These are phyloP conservation scores for Fraxinus floribunda DNA, from an alignment of 305 asterid species.

Conservation along the genomic window DNA sequence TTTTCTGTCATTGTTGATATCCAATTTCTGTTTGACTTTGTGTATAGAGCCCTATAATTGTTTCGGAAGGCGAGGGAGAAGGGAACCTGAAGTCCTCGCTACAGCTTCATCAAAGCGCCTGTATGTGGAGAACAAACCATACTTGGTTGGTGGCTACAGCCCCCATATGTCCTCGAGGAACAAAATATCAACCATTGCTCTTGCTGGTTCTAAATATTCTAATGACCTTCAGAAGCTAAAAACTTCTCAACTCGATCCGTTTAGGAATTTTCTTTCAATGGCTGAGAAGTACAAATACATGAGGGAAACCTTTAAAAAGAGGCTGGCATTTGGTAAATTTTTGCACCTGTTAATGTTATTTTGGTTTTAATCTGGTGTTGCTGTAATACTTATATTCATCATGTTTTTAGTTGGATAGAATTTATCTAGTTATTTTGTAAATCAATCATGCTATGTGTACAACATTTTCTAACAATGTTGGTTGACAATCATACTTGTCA, in stretches of 20 bases:
- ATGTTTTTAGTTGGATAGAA: background rate
- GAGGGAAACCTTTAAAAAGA: slow-evolving; percentile 69
- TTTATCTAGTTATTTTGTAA: background rate
- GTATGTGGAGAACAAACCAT: slow-evolving; percentile 84
- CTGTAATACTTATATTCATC: slow-evolving; percentile 4
- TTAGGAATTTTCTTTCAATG: slow-evolving; percentile 70
- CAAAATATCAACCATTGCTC: slow-evolving; percentile 42
- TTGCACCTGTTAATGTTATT: slow-evolving; percentile 9
- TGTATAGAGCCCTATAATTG: slow-evolving; percentile 65
- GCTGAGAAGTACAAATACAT: slow-evolving; percentile 86
- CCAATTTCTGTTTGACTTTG: slow-evolving; percentile 31
- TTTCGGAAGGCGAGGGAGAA: slow-evolving; percentile 64
- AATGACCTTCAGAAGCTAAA: slow-evolving; percentile 61
- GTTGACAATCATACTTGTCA: no score
- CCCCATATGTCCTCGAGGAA: slow-evolving; percentile 56
- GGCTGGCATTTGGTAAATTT: slow-evolving; percentile 78
- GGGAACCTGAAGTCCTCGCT: slow-evolving; percentile 70
- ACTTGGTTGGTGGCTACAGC: slow-evolving; percentile 83
- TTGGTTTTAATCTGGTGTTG: slow-evolving; percentile 18
- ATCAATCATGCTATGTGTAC: no score
- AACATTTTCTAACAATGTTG: no score
- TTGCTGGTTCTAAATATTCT: slow-evolving; percentile 45
- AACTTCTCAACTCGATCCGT: slow-evolving; percentile 53
- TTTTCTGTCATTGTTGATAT: slow-evolving; percentile 19
- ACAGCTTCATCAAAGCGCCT: slow-evolving; percentile 79